phyloP scores from a whole-genome alignment of 805 yeast genomes.

The Metschnikowia cubensis region DNA sequence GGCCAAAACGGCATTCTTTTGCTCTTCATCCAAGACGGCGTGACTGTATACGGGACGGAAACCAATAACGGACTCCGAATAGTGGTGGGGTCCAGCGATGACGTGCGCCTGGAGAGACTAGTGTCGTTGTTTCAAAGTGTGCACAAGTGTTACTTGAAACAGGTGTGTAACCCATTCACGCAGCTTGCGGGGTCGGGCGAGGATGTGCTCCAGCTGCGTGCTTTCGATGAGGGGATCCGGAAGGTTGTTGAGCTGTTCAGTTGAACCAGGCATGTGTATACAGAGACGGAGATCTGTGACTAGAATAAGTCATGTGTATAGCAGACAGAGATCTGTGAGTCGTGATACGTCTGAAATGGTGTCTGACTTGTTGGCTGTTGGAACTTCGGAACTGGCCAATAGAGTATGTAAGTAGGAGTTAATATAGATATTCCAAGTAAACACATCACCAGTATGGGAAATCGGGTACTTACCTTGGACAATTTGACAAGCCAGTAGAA shows the following conservation, averaged over 20 bases:
- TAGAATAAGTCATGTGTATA: too few relatives aligned
- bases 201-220: constrained; percentile 27
- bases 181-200: constrained; percentile 14
- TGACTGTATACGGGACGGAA: constrained; percentile 65
- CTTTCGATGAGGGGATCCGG: constrained; percentile 29
- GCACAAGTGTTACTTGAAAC: constrained; percentile 51
- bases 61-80: constrained; percentile 66
- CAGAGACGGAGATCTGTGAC: too few relatives aligned
- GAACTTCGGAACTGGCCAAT: too few relatives aligned
- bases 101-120: constrained; percentile 12
- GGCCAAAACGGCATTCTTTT: constrained; percentile 33
- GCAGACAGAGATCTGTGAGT: too few relatives aligned
- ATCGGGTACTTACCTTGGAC: too few relatives aligned
- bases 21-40: constrained; percentile 63
- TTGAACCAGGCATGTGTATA: too few relatives aligned
- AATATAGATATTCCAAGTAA: too few relatives aligned
- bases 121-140: constrained; percentile 31
- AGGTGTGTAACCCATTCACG: constrained; percentile 63
- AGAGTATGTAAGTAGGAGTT: too few relatives aligned
- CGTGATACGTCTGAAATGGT: too few relatives aligned
- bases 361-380: too few relatives aligned
- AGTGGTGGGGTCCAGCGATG: constrained; percentile 46
- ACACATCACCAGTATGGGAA: too few relatives aligned
- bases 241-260: constrained; percentile 19
- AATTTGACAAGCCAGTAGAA: too few relatives aligned